phyloP scores from a whole-genome alignment of 2,329 filamentous ascomycete species.

The Monilinia aucupariae region DNA sequence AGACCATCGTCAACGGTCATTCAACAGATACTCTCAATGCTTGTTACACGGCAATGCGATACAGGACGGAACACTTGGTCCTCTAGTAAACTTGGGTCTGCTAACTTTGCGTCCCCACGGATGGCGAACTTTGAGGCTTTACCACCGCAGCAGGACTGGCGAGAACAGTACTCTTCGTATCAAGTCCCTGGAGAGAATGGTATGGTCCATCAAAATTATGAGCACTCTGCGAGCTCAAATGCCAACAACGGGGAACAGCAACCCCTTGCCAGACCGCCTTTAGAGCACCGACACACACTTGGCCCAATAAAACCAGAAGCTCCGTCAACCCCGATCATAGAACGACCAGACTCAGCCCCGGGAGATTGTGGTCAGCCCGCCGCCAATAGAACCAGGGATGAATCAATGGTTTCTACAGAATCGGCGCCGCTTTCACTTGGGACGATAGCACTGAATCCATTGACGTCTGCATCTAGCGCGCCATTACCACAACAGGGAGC shows the following conservation, averaged over 20 bases:
- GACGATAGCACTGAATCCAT: constrained; percentile 39
- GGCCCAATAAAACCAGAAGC: constrained; percentile 28
- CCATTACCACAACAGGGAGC: constrained; percentile 35
- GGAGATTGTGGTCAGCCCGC: constrained; percentile 26
- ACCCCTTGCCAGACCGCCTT: constrained; percentile 23
- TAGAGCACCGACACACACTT: constrained; percentile 34
- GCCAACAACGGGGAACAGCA: constrained; percentile 26
- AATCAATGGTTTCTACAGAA: constrained; percentile 39
- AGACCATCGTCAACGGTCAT: constrained; percentile 17
- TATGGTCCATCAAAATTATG: constrained; percentile 29
- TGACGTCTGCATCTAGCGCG: constrained; percentile 38
- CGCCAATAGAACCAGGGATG: constrained; percentile 38
- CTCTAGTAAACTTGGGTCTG: constrained; percentile 36
- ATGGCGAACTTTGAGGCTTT: constrained; percentile 38
- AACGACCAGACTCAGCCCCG: constrained; percentile 33
- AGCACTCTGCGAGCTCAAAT: constrained; percentile 29
- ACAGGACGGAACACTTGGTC: constrained; percentile 37
- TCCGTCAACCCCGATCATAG: constrained; percentile 25
- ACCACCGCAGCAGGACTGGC: constrained; percentile 36
- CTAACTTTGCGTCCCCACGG: constrained; percentile 35
- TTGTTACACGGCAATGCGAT: constrained; percentile 37
- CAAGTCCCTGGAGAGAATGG: constrained; percentile 31
- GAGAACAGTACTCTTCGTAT: constrained; percentile 35
- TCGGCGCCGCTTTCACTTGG: constrained; percentile 37
- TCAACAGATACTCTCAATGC: constrained; percentile 34